Conservation (phyloP, 164 flowering plant species). For the Nymphaea colorata region DNA sequence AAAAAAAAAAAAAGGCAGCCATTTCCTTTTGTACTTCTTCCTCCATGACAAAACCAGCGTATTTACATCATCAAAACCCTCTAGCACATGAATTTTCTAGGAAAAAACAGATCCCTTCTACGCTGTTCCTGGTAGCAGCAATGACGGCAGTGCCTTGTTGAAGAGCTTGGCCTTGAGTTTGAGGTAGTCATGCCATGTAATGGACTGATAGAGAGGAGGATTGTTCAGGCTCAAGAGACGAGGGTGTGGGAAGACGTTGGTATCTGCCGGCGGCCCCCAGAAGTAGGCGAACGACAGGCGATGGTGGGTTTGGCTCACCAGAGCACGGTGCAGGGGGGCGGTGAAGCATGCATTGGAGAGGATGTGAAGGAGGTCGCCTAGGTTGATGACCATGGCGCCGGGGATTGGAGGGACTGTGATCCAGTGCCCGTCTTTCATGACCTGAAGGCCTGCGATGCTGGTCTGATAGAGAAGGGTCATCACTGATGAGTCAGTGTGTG, state of each 20-base stretch:
- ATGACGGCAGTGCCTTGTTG: slow-evolving; percentile 52
- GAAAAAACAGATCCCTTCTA: too few relatives aligned
- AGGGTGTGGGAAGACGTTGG: slow-evolving; percentile 34
- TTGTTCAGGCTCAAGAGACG: slow-evolving; percentile 28
- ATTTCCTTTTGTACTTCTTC: too few relatives aligned
- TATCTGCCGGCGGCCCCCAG: slow-evolving; percentile 35
- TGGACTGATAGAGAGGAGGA: slow-evolving; percentile 47
- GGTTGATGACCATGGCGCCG: slow-evolving; percentile 59
- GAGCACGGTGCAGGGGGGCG: slow-evolving; percentile 50
- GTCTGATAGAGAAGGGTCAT: slow-evolving; percentile 78
- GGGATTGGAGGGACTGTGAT: slow-evolving; percentile 55
- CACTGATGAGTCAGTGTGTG: slow-evolving; percentile 86
- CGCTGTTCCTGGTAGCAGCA: slow-evolving; percentile 15
- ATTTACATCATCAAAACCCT: too few relatives aligned
- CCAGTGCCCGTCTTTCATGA: slow-evolving; percentile 52
- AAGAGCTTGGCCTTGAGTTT: slow-evolving; percentile 62
- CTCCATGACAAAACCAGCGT: too few relatives aligned
- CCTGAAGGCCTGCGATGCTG: slow-evolving; percentile 65
- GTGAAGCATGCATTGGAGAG: slow-evolving; percentile 56
- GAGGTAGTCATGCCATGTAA: slow-evolving; percentile 73
- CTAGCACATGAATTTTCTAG: too few relatives aligned
- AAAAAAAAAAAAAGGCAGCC: too few relatives aligned
- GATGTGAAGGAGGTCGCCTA: slow-evolving; percentile 86
- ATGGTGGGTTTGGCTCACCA: slow-evolving; percentile 30
- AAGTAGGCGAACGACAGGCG: slow-evolving; percentile 54